phyloP scores from a whole-genome alignment of 441 rosid genomes.

The Rhodomyrtus psidioides region DNA sequence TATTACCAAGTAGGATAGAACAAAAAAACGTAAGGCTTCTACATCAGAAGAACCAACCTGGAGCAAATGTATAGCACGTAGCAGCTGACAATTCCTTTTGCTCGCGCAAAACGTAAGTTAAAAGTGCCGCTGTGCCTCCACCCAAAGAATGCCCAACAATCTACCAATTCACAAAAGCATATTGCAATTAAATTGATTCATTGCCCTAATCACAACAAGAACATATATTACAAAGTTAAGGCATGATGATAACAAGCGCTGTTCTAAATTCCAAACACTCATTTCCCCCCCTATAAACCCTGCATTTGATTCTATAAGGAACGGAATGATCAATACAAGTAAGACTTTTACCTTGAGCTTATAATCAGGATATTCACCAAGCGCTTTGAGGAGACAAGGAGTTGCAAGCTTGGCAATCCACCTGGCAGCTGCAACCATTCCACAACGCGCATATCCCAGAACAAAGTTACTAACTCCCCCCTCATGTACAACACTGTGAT shows the following conservation, averaged over 20 bases:
- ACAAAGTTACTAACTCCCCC: conserved; percentile 82
- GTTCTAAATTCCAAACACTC: too few species aligned
- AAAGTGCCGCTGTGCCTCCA: conserved; percentile 92
- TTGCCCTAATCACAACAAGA: neutral
- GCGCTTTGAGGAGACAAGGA: conserved; percentile 69
- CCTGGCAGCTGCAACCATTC: conserved; percentile 94
- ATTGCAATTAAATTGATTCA: neutral
- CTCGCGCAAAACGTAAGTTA: conserved; percentile 81
- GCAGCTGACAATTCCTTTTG: conserved; percentile 61
- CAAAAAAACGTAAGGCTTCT: too few species aligned
- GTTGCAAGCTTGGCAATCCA: conserved; percentile 92
- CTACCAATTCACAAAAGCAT: conserved; percentile 23
- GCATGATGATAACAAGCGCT: too few species aligned
- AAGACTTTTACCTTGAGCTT: conserved; percentile 84
- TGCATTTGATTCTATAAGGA: too few species aligned
- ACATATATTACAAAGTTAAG: too few species aligned
- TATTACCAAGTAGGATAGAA: too few species aligned
- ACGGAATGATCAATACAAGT: too few species aligned
- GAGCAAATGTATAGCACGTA: conserved; percentile 78
- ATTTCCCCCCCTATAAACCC: too few species aligned
- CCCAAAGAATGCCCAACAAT: conserved; percentile 94
- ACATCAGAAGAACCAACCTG: too few species aligned
- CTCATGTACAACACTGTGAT: too few species aligned
- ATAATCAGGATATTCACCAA: conserved; percentile 62
- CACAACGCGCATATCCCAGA: conserved; percentile 92